phyloP scores from a whole-genome alignment of 805 yeast genomes.

The Kluyveromyces siamensis region DNA sequence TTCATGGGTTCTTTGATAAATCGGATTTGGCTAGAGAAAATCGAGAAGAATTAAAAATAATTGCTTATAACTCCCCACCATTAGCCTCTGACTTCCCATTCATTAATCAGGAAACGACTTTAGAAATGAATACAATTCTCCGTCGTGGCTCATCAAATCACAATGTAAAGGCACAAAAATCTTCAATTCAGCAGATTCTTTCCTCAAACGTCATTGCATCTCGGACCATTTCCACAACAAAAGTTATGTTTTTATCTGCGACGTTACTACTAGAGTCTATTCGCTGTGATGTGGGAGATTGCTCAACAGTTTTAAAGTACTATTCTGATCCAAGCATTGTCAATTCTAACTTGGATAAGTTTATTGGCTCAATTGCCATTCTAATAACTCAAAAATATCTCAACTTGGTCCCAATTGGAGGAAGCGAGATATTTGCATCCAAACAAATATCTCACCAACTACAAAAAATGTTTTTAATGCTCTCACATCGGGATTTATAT shows the following conservation, averaged over 20 bases:
- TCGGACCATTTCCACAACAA: slow-evolving; percentile 55
- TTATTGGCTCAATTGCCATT: slow-evolving; percentile 56
- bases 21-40: slow-evolving; percentile 46
- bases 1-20: slow-evolving; percentile 72
- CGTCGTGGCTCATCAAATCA: slow-evolving; percentile 83
- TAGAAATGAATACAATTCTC: slow-evolving; percentile 84
- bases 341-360: slow-evolving; percentile 59
- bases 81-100: slow-evolving; percentile 74
- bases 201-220: slow-evolving; percentile 41
- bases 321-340: slow-evolving; percentile 79
- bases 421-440: slow-evolving; percentile 46
- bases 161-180: slow-evolving; percentile 68
- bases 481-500: slow-evolving; percentile 70
- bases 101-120: slow-evolving; percentile 80
- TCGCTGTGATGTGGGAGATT: slow-evolving; percentile 71
- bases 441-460: slow-evolving; percentile 58
- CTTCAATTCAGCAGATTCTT: slow-evolving; percentile 34
- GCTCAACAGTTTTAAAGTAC: slow-evolving; percentile 68
- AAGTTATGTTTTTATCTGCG: slow-evolving; percentile 81
- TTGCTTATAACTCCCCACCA: slow-evolving; percentile 85
- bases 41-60: slow-evolving; percentile 43
- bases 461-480: slow-evolving; percentile 52
- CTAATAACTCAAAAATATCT: slow-evolving; percentile 51
- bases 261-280: slow-evolving; percentile 69
- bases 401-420: slow-evolving; percentile 41